Conservation (phyloP, 208 protist genomes). For the Trypanosomatidae sp. region DNA sequence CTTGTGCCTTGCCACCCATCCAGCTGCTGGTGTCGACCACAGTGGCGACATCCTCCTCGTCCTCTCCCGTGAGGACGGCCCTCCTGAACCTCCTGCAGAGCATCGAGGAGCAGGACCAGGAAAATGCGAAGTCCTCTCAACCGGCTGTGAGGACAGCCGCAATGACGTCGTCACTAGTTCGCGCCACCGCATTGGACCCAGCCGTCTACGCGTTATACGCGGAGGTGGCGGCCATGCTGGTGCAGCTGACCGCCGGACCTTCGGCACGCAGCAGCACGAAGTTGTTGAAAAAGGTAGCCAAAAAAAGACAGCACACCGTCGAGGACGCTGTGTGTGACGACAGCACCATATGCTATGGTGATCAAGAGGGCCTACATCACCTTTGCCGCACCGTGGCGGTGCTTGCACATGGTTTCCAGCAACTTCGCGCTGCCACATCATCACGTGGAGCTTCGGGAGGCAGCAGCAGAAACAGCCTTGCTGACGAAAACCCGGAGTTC, state of each 20-base stretch:
- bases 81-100: slow-evolving; percentile 25
- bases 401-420: slow-evolving; percentile 47
- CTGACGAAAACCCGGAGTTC: not conserved
- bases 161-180: not conserved
- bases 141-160: not conserved
- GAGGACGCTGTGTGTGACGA: not conserved
- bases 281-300: slow-evolving; percentile 3
- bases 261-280: slow-evolving; percentile 3
- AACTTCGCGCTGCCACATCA: slow-evolving; percentile 17
- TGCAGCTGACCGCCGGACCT: slow-evolving; percentile 33
- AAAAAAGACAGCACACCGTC: not conserved
- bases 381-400: slow-evolving; percentile 50
- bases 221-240: slow-evolving; percentile 55
- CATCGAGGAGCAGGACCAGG: slow-evolving; percentile 20
- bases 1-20: slow-evolving; percentile 24
- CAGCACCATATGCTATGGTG: not conserved
- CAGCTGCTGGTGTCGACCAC: slow-evolving; percentile 23
- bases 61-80: slow-evolving; percentile 18
- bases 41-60: not conserved
- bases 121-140: not conserved
- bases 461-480: not conserved
- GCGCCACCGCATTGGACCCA: slow-evolving; percentile 13
- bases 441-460: not conserved
- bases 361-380: slow-evolving; percentile 42
- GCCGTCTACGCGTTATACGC: slow-evolving; percentile 62